Conservation (phyloP, 2,329 filamentous ascomycete genomes). For the Penicillium fuscoglaucum region DNA sequence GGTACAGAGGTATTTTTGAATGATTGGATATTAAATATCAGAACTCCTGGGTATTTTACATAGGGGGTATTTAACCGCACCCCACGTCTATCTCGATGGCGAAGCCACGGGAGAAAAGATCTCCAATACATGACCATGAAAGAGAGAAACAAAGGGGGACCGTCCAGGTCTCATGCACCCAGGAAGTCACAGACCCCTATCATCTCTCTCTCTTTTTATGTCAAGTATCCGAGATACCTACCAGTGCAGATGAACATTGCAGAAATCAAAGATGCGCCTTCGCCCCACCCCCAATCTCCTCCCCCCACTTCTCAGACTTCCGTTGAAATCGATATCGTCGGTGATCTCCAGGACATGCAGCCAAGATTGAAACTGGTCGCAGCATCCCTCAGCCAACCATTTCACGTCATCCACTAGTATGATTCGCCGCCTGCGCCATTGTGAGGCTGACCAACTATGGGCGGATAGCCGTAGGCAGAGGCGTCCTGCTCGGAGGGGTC, state of each 20-base stretch:
- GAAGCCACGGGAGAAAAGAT: background rate
- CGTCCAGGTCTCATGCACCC: background rate
- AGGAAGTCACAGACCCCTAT: background rate
- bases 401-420: conserved; percentile 32
- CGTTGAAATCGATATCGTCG: background rate
- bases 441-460: conserved; percentile 49
- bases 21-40: background rate
- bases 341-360: background rate
- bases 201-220: background rate
- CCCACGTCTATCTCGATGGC: background rate
- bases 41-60: conserved; percentile 4
- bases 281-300: background rate
- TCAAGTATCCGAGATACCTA: background rate
- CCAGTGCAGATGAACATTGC: conserved; percentile 2
- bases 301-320: conserved; percentile 9
- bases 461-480: conserved; percentile 47
- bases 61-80: background rate
- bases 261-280: conserved; percentile 7
- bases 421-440: conserved; percentile 50
- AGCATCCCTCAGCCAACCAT: background rate
- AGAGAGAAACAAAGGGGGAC: background rate
- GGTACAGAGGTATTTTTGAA: background rate
- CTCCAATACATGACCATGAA: background rate
- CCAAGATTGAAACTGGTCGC: background rate
- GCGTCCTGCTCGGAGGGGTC: conserved; percentile 49